Evolutionary conservation across 306 rosid genomes (phyloP).

Genomic region (Malus domestica): DNA sequence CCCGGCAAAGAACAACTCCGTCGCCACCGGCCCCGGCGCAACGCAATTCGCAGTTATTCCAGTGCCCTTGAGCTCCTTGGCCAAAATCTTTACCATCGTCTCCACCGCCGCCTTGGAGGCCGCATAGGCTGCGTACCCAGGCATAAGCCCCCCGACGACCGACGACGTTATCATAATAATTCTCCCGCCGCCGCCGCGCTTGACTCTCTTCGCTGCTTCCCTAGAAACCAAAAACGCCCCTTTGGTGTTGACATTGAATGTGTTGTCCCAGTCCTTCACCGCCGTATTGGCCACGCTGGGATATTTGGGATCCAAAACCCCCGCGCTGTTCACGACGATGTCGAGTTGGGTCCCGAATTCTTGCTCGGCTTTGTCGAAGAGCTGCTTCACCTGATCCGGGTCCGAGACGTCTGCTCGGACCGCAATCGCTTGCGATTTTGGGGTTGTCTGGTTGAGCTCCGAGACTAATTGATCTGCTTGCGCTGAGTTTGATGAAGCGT

Average conservation of each 20-base stretch:
- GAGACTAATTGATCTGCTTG: conserved; percentile 35
- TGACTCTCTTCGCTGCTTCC: conserved; percentile 33
- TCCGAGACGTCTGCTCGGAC: conserved; percentile 37
- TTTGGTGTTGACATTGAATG: conserved; percentile 33
- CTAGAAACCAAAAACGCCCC: conserved; percentile 32
- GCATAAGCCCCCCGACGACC: conserved; percentile 9
- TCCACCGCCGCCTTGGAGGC: conserved; percentile 54
- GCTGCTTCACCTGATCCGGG: conserved; percentile 28
- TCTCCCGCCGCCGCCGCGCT: conserved; percentile 35
- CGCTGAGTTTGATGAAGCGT: conserved; percentile 12
- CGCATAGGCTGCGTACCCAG: conserved; percentile 35
- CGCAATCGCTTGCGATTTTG: conserved; percentile 17
- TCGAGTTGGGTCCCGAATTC: conserved; percentile 21
- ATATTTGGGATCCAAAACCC: conserved; percentile 30
- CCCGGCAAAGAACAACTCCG: conserved; percentile 34
- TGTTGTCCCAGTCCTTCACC: conserved; percentile 32
- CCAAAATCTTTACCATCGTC: conserved; percentile 35
- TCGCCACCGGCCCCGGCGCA: conserved; percentile 46
- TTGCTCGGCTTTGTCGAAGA: conserved; percentile 34
- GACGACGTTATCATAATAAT: conserved; percentile 32
- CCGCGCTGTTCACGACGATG: conserved; percentile 37
- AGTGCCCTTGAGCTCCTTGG: conserved; percentile 47
- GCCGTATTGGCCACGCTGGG: conserved; percentile 28
- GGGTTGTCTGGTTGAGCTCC: conserved; percentile 17
- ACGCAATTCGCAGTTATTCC: conserved; percentile 39